These are phyloP conservation scores for Xerocomellus chrysenteron DNA, from an alignment of 768 basidiomycete genomes.

Conservation along the genomic window DNA sequence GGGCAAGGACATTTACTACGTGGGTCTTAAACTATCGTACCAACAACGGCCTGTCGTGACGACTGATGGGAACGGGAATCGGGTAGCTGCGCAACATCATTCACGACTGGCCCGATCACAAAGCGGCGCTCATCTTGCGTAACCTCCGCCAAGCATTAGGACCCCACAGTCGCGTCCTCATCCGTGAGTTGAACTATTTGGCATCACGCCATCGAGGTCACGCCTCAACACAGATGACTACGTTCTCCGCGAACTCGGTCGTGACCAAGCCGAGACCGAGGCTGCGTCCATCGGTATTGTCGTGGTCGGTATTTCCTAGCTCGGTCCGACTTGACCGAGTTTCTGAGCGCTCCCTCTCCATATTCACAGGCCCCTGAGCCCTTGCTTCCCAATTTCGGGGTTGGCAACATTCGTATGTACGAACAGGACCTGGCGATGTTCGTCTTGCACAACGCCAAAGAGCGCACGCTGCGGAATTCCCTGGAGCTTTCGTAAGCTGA, in stretches of 20 bases:
- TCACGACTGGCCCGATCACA: conserved; percentile 36
- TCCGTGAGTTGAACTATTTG: conserved; percentile 23
- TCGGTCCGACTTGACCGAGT: background rate
- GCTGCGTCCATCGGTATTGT: conserved; percentile 9
- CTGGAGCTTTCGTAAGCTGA: conserved; percentile 30
- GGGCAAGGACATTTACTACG: conserved; percentile 34
- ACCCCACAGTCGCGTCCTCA: conserved; percentile 32
- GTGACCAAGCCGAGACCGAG: conserved; percentile 12
- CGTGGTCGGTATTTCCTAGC: conserved; percentile 12
- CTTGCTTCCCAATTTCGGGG: conserved; percentile 34
- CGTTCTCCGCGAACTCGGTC: conserved; percentile 18
- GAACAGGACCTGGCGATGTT: conserved; percentile 32
- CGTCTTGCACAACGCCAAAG: conserved; percentile 31
- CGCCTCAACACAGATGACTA: conserved; percentile 20
- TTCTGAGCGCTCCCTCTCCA: background rate
- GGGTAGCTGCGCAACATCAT: conserved; percentile 25
- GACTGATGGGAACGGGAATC: background rate
- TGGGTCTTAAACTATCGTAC: conserved; percentile 8
- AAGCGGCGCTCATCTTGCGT: conserved; percentile 24
- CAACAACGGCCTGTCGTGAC: background rate
- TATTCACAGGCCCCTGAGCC: conserved; percentile 34
- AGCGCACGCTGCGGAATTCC: conserved; percentile 31
- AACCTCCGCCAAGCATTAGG: conserved; percentile 32
- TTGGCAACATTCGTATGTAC: conserved; percentile 31
- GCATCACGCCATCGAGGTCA: background rate